phyloP scores from a whole-genome alignment of 164 flowering plant genomes.

The Magnolia officinalis region DNA sequence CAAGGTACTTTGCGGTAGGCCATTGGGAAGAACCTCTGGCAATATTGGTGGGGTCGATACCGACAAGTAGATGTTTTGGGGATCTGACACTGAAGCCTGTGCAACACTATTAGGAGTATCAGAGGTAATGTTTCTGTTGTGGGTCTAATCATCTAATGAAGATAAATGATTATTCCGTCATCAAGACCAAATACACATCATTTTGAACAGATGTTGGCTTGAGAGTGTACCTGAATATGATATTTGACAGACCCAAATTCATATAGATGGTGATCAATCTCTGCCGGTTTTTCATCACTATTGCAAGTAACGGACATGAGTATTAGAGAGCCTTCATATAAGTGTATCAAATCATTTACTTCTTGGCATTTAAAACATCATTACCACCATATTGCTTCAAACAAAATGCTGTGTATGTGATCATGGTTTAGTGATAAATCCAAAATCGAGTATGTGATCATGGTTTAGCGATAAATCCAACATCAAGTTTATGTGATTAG shows the following conservation, averaged over 20 bases:
- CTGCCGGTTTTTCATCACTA: constrained; percentile 55
- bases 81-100: constrained; percentile 64
- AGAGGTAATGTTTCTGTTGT: background rate
- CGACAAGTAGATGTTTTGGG: constrained; percentile 51
- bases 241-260: constrained; percentile 86
- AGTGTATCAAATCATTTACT: background rate
- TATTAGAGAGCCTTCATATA: background rate
- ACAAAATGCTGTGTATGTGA: no score
- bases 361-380: background rate
- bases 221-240: constrained; percentile 57
- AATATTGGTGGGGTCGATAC: constrained; percentile 56
- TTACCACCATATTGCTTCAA: background rate
- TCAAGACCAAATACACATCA: no score
- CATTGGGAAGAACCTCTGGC: constrained; percentile 30
- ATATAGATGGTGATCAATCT: constrained; percentile 68
- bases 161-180: background rate
- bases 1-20: constrained; percentile 35
- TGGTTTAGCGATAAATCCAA: no score
- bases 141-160: background rate
- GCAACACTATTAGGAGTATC: constrained; percentile 3
- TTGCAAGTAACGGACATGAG: constrained; percentile 7
- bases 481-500: no score
- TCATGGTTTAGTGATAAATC: no score
- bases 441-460: no score
- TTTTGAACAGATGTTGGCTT: background rate